Evolutionary conservation across 805 yeast genomes (phyloP).

Genomic region (Sporopachydermia quercuum): DNA sequence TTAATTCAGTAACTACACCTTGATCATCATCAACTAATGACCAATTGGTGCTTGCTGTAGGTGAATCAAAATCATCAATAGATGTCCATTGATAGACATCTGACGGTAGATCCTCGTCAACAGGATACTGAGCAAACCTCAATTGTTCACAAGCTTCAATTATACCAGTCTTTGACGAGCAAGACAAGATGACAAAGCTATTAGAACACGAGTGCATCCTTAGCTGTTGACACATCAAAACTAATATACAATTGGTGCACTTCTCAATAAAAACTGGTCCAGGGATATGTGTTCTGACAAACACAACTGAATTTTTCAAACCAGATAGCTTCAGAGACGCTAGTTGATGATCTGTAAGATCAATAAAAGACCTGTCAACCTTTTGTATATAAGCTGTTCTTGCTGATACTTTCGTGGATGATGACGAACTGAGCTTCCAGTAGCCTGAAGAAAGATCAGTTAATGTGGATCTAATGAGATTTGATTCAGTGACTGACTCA

Average conservation of each 20-base stretch:
- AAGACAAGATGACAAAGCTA: not conserved
- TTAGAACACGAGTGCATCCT: not conserved
- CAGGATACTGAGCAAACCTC: constrained; percentile 17
- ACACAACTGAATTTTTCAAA: not conserved
- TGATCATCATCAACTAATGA: no score
- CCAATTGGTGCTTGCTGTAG: not conserved
- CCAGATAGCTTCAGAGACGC: not conserved
- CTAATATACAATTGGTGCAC: not conserved
- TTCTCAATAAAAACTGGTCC: not conserved
- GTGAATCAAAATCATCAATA: not conserved
- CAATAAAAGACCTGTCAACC: not conserved
- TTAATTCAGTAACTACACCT: no score
- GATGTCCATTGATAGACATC: not conserved
- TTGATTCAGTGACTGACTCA: no score
- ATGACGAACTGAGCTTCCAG: no score
- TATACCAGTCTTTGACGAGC: not conserved
- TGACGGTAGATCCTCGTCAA: constrained; percentile 5
- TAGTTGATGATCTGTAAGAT: not conserved
- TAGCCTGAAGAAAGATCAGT: no score
- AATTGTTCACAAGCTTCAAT: not conserved
- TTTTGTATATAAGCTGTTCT: no score
- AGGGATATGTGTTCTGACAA: not conserved
- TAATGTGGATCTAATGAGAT: no score
- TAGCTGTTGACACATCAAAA: not conserved
- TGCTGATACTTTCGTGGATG: no score